Percentiles rank a stretch among this genome's conserved stretches.
Conservation (phyloP, 2,329 filamentous ascomycete genomes). For the Tolypocladium guangdongense region DNA sequence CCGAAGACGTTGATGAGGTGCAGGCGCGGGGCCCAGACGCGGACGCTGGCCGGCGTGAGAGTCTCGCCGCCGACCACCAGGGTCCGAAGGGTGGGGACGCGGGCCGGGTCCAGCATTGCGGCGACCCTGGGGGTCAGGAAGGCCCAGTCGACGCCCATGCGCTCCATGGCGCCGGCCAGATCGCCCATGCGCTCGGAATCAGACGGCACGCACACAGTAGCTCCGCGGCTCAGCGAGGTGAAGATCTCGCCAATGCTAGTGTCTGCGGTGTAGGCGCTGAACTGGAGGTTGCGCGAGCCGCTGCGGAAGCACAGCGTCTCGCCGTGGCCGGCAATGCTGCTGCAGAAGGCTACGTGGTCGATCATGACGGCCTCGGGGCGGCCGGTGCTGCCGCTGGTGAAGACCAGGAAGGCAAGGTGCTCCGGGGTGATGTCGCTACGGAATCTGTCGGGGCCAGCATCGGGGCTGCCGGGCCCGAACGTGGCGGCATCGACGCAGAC, state of each 20-base stretch:
- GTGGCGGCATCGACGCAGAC: not conserved
- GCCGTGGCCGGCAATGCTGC: not conserved
- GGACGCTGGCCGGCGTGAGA: too few relatives aligned
- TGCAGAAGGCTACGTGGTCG: conserved; percentile 2
- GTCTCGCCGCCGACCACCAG: not conserved
- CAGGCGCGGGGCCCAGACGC: not conserved
- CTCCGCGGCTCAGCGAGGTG: not conserved
- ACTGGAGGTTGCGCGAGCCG: conserved; percentile 6
- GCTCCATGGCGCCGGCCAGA: conserved; percentile 3
- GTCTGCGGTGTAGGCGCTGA: conserved; percentile 7
- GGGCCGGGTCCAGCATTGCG: not conserved
- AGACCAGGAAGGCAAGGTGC: conserved; percentile 11
- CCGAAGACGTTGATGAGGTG: not conserved
- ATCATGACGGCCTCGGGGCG: conserved; percentile 30
- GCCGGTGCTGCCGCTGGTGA: conserved; percentile 47
- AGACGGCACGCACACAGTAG: conserved; percentile 3
- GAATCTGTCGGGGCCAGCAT: not conserved
- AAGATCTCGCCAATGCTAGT: conserved; percentile 1
- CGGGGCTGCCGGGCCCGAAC: not conserved
- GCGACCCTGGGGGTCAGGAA: not conserved
- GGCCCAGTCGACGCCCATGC: conserved; percentile 1
- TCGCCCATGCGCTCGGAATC: conserved; percentile 2
- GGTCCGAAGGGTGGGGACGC: not conserved
- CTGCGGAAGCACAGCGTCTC: conserved; percentile 1
- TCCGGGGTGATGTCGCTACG: too few relatives aligned